Evolutionary conservation across 2,329 filamentous ascomycete species (phyloP).

Genomic region (Penicillium decumbens): DNA sequence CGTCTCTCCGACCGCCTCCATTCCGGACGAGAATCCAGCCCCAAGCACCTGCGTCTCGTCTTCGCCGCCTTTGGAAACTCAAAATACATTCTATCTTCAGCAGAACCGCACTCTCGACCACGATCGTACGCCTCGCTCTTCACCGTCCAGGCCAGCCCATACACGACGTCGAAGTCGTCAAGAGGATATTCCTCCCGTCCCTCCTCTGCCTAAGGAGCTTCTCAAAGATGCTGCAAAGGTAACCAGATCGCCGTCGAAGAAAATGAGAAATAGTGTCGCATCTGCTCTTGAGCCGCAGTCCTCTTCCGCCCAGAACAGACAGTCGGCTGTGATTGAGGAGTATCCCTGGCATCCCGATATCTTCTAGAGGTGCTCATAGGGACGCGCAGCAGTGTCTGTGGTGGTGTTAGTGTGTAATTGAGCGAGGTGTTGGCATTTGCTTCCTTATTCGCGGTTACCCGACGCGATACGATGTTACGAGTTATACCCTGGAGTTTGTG

Average conservation of each 20-base stretch:
- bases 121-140: slow-evolving; percentile 17
- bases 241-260: slow-evolving; percentile 24
- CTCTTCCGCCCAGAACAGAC: slow-evolving; percentile 3
- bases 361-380: slow-evolving; percentile 28
- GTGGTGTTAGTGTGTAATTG: not conserved
- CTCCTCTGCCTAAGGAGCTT: slow-evolving; percentile 37
- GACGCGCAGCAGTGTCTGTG: no score
- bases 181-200: slow-evolving; percentile 39
- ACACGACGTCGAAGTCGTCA: slow-evolving; percentile 11
- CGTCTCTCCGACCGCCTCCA: slow-evolving; percentile 6
- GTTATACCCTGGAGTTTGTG: slow-evolving; percentile 17
- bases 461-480: slow-evolving; percentile 21
- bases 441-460: not conserved
- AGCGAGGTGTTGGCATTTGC: not conserved
- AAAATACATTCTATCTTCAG: slow-evolving; percentile 21
- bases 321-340: slow-evolving; percentile 17
- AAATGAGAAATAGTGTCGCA: slow-evolving; percentile 1
- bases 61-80: slow-evolving; percentile 10
- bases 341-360: slow-evolving; percentile 45
- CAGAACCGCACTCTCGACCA: slow-evolving; percentile 20
- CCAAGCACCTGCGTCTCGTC: slow-evolving; percentile 10
- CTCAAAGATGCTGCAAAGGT: slow-evolving; percentile 28
- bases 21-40: not conserved
- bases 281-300: slow-evolving; percentile 6
- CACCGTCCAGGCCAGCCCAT: slow-evolving; percentile 17